A percentile compares a stretch with the other conserved stretches of the same genome.
Evolutionary conservation across 2,329 filamentous ascomycete species (phyloP).

Genomic region (Gliomastix tumulicola): DNA sequence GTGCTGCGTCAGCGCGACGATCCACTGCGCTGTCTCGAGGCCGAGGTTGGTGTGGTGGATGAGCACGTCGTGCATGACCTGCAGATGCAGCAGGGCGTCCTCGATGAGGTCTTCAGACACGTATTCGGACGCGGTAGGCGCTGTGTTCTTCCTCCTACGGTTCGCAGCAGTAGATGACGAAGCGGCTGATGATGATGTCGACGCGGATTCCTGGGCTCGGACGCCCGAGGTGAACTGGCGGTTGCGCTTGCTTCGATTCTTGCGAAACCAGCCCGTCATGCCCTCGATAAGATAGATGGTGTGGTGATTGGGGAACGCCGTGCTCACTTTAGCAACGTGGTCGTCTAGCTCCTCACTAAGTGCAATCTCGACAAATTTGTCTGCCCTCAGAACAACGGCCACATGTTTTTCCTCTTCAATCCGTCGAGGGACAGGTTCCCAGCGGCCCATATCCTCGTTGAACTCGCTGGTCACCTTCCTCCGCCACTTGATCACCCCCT

Average conservation of each 20-base stretch:
- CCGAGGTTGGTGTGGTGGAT: constrained; percentile 61
- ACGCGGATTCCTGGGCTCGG: constrained; percentile 29
- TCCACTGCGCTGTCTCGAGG: constrained; percentile 65
- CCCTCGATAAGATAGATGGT: constrained; percentile 70
- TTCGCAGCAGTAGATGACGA: constrained; percentile 10
- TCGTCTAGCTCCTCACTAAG: constrained; percentile 44
- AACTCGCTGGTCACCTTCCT: constrained; percentile 59
- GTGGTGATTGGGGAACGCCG: constrained; percentile 41
- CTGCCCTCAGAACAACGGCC: constrained; percentile 53
- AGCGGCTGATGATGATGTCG: constrained; percentile 9
- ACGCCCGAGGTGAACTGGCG: constrained; percentile 61
- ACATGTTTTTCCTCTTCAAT: constrained; percentile 53
- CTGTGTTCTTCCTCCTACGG: constrained; percentile 31
- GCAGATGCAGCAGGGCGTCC: constrained; percentile 62
- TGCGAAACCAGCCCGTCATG: constrained; percentile 57
- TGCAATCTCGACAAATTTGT: constrained; percentile 59
- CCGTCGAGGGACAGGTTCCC: constrained; percentile 52
- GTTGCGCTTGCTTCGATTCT: constrained; percentile 61
- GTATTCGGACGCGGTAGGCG: constrained; percentile 31
- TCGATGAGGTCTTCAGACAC: constrained; percentile 64
- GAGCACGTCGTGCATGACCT: constrained; percentile 58
- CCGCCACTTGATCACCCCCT: constrained; percentile 58
- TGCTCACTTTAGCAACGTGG: constrained; percentile 50
- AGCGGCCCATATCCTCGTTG: constrained; percentile 53
- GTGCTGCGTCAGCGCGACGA: constrained; percentile 68